Base-by-base conservation (phyloP, 495 filamentous ascomycete species). In the Jackrogersella minutella region DNA sequence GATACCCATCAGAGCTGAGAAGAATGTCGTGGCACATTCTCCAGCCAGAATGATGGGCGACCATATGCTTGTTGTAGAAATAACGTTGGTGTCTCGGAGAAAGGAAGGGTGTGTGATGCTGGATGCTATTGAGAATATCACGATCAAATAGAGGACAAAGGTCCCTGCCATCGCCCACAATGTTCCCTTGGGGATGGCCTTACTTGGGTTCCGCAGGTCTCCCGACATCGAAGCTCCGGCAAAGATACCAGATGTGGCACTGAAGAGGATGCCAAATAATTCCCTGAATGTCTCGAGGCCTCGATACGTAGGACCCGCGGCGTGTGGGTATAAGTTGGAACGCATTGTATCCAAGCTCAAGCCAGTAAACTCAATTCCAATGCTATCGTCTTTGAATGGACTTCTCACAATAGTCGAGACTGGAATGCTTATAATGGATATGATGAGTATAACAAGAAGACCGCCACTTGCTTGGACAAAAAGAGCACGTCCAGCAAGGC, bases 221-320 rank as follows among this genome's bases (percentile, higher is more conserved):
- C 92, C 92, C 8, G 92, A 95, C 92, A 96, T 96, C 62, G 90
- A 93, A 2, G 92, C 92, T n/a, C 92, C 92, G 30, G 85, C 85
- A 68, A 86, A 86, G 50, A 87, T 87, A 2, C 85, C 85, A 21
- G 83, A 83, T 10, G 92, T 95, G 0, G 92, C 91, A 43, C 92
- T 92, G 65, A 93, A 96, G 9, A 96, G 74, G 58, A 96, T 92
- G 13, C 91, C 92, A 76, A 96, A 96, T 16, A 96, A 81, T 63
- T 93, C 87, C 63, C 93, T 90, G 58, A 91, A 95, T 26, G 83
- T 95, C 60, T 91, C 91, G 58, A 84, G 80, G 13, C 87, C 88
- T 31, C 80, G 76, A 40, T 88, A 82, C 14, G 70, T 64, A 13
- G 47, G 44, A 14, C 74, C 66, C n/a, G 62, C 58, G 3, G 68